Evolutionary conservation across 2,329 filamentous ascomycete genomes (phyloP).

Genomic region (Penicillium sp.): DNA sequence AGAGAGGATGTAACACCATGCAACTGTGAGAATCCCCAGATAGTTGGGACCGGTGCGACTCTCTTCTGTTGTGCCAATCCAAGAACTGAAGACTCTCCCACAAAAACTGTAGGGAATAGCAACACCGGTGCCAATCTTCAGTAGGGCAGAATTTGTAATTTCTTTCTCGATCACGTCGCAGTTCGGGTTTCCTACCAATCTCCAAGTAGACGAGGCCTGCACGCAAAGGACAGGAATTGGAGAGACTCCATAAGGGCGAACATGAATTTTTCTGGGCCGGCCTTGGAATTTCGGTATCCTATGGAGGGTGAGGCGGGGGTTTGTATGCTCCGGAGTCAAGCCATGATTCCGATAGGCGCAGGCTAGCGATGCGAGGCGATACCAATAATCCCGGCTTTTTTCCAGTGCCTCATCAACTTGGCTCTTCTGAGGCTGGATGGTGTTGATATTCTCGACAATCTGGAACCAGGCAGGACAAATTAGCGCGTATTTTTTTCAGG

Average conservation of each 20-base stretch:
- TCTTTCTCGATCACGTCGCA: constrained; percentile 12
- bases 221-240: neutral
- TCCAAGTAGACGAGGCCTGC: constrained; percentile 12
- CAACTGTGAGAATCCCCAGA: constrained; percentile 13
- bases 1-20: constrained; percentile 19
- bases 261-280: neutral
- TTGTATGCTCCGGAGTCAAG: constrained; percentile 4
- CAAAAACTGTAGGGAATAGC: constrained; percentile 8
- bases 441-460: neutral
- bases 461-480: neutral
- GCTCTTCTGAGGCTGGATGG: neutral
- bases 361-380: constrained; percentile 8
- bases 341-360: neutral
- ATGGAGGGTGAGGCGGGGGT: constrained; percentile 11
- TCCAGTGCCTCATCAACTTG: constrained; percentile 2
- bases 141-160: neutral
- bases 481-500: neutral
- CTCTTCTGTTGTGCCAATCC: constrained; percentile 3
- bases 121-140: constrained; percentile 8
- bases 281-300: constrained; percentile 12
- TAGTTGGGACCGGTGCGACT: constrained; percentile 2
- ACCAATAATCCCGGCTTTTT: constrained; percentile 17
- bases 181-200: neutral
- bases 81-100: constrained; percentile 6
- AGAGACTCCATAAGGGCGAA: neutral